These are phyloP conservation scores for Penicillium sclerotigenum DNA, from an alignment of 2,329 filamentous ascomycete species.

Conservation along the genomic window DNA sequence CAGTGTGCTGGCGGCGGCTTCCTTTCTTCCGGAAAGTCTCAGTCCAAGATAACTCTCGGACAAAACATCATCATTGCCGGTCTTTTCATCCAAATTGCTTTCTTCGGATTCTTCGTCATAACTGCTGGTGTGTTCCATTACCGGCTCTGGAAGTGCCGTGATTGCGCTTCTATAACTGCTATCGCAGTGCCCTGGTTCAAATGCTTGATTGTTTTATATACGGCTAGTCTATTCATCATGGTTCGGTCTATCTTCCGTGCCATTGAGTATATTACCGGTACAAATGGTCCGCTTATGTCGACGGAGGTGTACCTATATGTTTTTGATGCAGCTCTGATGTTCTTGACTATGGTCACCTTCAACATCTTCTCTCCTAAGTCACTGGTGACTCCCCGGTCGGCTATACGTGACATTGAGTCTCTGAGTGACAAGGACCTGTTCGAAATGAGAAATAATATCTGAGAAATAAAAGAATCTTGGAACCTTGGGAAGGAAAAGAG, in stretches of 20 bases:
- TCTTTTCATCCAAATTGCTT: slow-evolving; percentile 9
- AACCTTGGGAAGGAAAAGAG: background rate
- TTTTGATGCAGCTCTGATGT: slow-evolving; percentile 31
- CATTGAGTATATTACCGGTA: slow-evolving; percentile 27
- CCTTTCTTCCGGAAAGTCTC: background rate
- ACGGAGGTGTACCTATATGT: slow-evolving; percentile 29
- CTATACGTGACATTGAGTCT: background rate
- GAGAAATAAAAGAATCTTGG: background rate
- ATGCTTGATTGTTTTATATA: slow-evolving; percentile 11
- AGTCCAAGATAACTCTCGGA: background rate
- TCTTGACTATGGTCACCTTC: background rate
- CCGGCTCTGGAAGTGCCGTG: slow-evolving; percentile 1
- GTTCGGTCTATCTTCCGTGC: slow-evolving; percentile 30
- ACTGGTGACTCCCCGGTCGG: background rate
- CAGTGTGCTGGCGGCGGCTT: slow-evolving; percentile 30
- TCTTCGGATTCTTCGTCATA: slow-evolving; percentile 8
- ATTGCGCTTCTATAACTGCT: background rate
- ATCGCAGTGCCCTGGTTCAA: background rate
- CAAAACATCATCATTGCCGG: slow-evolving; percentile 8
- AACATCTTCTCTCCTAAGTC: background rate
- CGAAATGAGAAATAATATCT: background rate
- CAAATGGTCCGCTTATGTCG: slow-evolving; percentile 23
- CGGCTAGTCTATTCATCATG: slow-evolving; percentile 23
- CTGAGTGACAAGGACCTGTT: background rate
- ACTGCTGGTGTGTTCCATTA: slow-evolving; percentile 1